A percentile compares a stretch with the other conserved stretches of the same genome.
These are phyloP conservation scores for Plectosphaerella cucumerina DNA, from an alignment of 2,329 filamentous ascomycete genomes.

Conservation along the genomic window DNA sequence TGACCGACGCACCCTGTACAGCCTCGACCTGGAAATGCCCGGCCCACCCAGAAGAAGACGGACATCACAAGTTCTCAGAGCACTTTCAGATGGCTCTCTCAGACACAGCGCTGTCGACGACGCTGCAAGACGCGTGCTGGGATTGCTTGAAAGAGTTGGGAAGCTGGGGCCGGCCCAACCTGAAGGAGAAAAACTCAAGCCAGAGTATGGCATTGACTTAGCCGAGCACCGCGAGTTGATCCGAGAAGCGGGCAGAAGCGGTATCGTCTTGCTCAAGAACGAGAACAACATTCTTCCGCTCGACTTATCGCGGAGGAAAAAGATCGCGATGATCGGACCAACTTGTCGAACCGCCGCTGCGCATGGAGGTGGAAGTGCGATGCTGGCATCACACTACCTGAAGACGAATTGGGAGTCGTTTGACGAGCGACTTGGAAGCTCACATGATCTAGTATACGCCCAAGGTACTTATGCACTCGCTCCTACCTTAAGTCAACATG, in stretches of 20 bases:
- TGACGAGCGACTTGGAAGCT: constrained; percentile 40
- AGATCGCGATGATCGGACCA: constrained; percentile 14
- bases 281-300: constrained; percentile 58
- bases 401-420: constrained; percentile 73
- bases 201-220: too few relatives aligned
- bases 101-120: too few relatives aligned
- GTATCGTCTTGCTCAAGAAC: constrained; percentile 72
- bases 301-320: constrained; percentile 33
- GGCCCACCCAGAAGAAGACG: constrained; percentile 16
- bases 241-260: constrained; percentile 49
- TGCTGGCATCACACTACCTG: constrained; percentile 52
- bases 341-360: constrained; percentile 40
- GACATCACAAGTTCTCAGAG: background rate
- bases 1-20: too few relatives aligned
- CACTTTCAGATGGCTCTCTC: too few relatives aligned
- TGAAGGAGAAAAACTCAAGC: too few relatives aligned
- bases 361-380: constrained; percentile 63
- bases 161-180: too few relatives aligned
- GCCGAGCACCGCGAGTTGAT: constrained; percentile 7
- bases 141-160: too few relatives aligned
- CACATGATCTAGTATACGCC: constrained; percentile 17
- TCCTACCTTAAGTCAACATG: background rate
- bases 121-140: too few relatives aligned
- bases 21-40: constrained; percentile 32
- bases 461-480: too few relatives aligned